Percentiles rank a stretch among this genome's conserved stretches.
Evolutionary conservation across 345 rosid genomes (phyloP).

Genomic region (Lagerstroemia speciosa): DNA sequence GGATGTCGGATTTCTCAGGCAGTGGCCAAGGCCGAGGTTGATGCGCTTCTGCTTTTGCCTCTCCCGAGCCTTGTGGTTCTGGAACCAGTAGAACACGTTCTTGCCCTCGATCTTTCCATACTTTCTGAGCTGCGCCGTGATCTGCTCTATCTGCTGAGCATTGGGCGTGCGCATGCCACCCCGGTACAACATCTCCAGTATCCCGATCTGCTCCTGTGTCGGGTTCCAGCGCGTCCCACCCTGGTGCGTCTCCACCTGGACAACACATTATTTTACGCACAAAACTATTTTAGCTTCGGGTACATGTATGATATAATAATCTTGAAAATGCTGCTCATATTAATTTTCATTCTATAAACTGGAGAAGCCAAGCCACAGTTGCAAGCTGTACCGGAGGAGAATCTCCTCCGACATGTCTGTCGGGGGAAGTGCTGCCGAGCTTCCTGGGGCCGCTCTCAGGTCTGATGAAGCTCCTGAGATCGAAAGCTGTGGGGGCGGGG

Average conservation of each 20-base stretch:
- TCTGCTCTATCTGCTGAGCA: conserved; percentile 84
- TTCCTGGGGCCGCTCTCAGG: conserved; percentile 46
- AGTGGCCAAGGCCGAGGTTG: conserved; percentile 46
- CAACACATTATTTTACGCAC: not conserved
- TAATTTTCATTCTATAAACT: too few relatives aligned
- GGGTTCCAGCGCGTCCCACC: conserved; percentile 97
- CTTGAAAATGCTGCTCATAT: too few relatives aligned
- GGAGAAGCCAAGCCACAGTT: too few relatives aligned
- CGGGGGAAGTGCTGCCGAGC: conserved; percentile 17
- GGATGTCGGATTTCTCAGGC: conserved; percentile 28
- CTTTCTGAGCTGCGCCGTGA: conserved; percentile 67
- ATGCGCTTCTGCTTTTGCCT: conserved; percentile 89
- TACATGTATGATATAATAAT: not conserved
- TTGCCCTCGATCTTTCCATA: conserved; percentile 95
- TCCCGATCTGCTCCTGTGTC: conserved; percentile 96
- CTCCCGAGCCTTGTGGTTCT: conserved; percentile 97
- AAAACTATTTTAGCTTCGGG: not conserved
- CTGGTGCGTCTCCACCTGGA: conserved; percentile 75
- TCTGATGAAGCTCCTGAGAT: conserved; percentile 88
- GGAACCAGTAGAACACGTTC: too few relatives aligned
- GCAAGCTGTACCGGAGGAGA: conserved; percentile 32
- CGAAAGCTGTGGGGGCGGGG: conserved; percentile 36
- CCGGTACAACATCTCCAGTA: conserved; percentile 79
- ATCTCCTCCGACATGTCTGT: conserved; percentile 35
- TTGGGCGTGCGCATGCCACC: conserved; percentile 94